Evolutionary conservation across 2,329 filamentous ascomycete species (phyloP).

Genomic region (Capronia americana): DNA sequence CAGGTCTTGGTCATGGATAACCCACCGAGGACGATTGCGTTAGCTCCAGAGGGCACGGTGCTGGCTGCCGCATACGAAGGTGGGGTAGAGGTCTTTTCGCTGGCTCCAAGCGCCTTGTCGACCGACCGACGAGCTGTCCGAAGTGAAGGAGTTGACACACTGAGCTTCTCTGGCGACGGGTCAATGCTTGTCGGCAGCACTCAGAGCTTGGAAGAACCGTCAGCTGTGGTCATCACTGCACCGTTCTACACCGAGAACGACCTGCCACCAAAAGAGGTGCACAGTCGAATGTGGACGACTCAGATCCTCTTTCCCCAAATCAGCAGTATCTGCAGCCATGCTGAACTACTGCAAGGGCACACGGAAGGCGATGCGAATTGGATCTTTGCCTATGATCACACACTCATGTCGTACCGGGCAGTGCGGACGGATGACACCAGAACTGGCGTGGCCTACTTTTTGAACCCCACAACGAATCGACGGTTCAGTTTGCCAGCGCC

Average conservation of each 20-base stretch:
- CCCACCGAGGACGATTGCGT: constrained; percentile 75
- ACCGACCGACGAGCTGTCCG: constrained; percentile 78
- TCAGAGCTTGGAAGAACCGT: constrained; percentile 66
- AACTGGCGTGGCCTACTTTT: constrained; percentile 80
- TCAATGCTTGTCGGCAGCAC: constrained; percentile 80
- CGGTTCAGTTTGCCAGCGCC: constrained; percentile 67
- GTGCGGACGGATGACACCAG: constrained; percentile 76
- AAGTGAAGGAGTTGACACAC: constrained; percentile 74
- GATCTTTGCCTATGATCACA: constrained; percentile 78
- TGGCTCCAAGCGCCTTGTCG: constrained; percentile 67
- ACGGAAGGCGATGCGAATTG: constrained; percentile 69
- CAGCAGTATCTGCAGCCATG: constrained; percentile 79
- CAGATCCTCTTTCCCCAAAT: constrained; percentile 84
- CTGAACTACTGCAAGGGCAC: constrained; percentile 65
- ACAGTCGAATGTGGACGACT: constrained; percentile 81
- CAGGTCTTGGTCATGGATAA: constrained; percentile 80
- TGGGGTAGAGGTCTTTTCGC: constrained; percentile 84
- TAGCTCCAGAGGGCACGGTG: constrained; percentile 82
- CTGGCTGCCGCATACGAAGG: constrained; percentile 84
- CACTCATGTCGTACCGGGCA: constrained; percentile 78
- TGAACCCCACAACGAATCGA: constrained; percentile 62
- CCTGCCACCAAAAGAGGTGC: constrained; percentile 60
- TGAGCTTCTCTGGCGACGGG: constrained; percentile 78
- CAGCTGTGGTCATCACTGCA: constrained; percentile 77
- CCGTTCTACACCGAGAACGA: constrained; percentile 72